Evolutionary conservation across 441 rosid species (phyloP), one percentile per base, ranked within the genome.

Genomic region (Gossypium gossypioides): DNA sequence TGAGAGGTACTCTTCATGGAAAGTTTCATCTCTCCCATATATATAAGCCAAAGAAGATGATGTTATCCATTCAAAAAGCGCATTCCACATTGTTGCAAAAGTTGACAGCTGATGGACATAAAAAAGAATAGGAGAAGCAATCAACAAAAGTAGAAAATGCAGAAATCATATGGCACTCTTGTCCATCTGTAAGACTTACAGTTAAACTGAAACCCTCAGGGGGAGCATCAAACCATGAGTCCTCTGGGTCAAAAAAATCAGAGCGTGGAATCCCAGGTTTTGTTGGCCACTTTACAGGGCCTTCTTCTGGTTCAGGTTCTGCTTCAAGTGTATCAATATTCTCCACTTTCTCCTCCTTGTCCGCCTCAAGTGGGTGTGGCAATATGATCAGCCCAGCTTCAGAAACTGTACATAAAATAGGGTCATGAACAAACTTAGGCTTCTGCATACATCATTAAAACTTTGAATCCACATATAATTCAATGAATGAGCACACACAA

Each of bases 1-100:
- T 16, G 68, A 75, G 67, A 82, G 44, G 77, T 85, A 95, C 29
- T 89, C 93, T 79, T 88, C 99, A 72, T 83, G 81, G 79, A 76
- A 78, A 74, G 84, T 83, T 68, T 85, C 98, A 72, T 95, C 98
- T 81, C 84, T 84, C 55, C 96, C 92, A 66, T 92, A 92, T 74
- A 91, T 86, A 80, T 84, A 89, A 57, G 96, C 97, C 82, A 95
- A 81, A 37, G 93, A 87, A 68, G 95, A 91, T 32, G 98, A 85
- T 9, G 98, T 87, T 71, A 86, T 81, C 99, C 99, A 95, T 46
- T 86, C 86, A 84, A 95, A 91, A 69, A 91, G 87, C 50, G 88
- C 81, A 82, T 87, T 83, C 96, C 97, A 95, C 96, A 89, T 86
- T 54, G 87, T 88, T 40, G 97, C 95, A 72, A 95, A 95, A 72